These are phyloP conservation scores for Orychophragmus violaceus DNA, from an alignment of 345 rosid species.

Conservation along the genomic window DNA sequence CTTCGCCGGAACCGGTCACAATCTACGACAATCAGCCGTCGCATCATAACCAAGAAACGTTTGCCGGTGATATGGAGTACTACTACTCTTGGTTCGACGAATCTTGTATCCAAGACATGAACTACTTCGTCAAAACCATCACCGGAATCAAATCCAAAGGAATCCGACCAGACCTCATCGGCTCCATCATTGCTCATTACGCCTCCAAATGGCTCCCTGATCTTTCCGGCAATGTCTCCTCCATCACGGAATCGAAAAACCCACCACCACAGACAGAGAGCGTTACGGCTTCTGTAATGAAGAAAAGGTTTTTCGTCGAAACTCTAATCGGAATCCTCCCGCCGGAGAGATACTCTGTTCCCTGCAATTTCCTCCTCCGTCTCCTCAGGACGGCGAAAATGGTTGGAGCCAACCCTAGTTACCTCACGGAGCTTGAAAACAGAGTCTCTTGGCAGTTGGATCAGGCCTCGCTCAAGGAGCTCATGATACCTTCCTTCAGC, in stretches of 20 bases:
- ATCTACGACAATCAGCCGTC: slow-evolving; percentile 13
- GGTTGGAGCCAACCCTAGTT: slow-evolving; percentile 59
- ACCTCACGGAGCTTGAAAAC: slow-evolving; percentile 65
- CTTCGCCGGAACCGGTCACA: slow-evolving; percentile 33
- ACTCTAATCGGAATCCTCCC: slow-evolving; percentile 76
- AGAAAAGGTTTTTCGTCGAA: slow-evolving; percentile 72
- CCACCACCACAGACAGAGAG: slow-evolving; percentile 34
- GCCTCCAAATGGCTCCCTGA: slow-evolving; percentile 94
- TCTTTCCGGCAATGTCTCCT: slow-evolving; percentile 37
- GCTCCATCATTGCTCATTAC: slow-evolving; percentile 79
- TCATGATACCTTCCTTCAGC: slow-evolving; percentile 87
- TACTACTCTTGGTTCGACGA: slow-evolving; percentile 59
- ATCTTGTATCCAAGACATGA: slow-evolving; percentile 81
- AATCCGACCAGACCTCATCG: slow-evolving; percentile 72
- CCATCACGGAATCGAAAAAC: background rate
- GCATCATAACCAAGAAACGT: slow-evolving; percentile 18
- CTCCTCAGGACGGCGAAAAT: slow-evolving; percentile 76
- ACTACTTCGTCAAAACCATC: slow-evolving; percentile 82
- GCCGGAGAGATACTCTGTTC: slow-evolving; percentile 70
- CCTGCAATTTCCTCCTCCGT: slow-evolving; percentile 79
- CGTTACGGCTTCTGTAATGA: slow-evolving; percentile 60
- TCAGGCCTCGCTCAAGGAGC: slow-evolving; percentile 77
- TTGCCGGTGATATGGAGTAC: slow-evolving; percentile 23
- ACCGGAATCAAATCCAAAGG: slow-evolving; percentile 75
- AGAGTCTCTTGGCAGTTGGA: slow-evolving; percentile 79